phyloP scores from a whole-genome alignment of 2,329 filamentous ascomycete genomes.

The Alternaria gaisen region DNA sequence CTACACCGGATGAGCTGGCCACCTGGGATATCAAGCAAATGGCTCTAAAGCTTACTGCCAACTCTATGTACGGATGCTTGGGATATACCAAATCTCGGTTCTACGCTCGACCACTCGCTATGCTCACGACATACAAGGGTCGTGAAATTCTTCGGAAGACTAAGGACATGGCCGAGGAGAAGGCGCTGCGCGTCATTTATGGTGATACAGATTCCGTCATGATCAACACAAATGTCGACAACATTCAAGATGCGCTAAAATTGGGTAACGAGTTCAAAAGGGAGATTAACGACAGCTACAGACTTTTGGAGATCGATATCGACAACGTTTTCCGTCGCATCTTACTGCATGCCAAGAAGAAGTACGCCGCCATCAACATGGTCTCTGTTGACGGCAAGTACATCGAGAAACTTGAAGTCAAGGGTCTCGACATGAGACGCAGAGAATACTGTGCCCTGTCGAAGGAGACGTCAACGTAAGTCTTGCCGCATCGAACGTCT shows the following conservation, averaged over 20 bases:
- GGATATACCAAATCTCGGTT: slow-evolving; percentile 97
- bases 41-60: slow-evolving; percentile 95
- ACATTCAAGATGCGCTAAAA: slow-evolving; percentile 86
- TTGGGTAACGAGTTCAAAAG: slow-evolving; percentile 95
- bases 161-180: slow-evolving; percentile 92
- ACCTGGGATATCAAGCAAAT: slow-evolving; percentile 99
- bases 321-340: slow-evolving; percentile 96
- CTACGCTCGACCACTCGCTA: slow-evolving; percentile 92
- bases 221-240: slow-evolving; percentile 99
- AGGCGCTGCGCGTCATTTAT: slow-evolving; percentile 93
- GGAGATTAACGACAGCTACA: slow-evolving; percentile 92
- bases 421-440: slow-evolving; percentile 96
- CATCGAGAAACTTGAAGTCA: slow-evolving; percentile 94
- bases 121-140: slow-evolving; percentile 96
- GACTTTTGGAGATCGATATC: slow-evolving; percentile 94
- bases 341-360: slow-evolving; percentile 96
- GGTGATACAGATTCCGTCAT: slow-evolving; percentile 99
- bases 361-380: slow-evolving; percentile 97
- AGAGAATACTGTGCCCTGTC: slow-evolving; percentile 96
- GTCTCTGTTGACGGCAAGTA: slow-evolving; percentile 89
- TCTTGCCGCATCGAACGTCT: slow-evolving; percentile 9
- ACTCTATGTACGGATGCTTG: slow-evolving; percentile 99
- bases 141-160: slow-evolving; percentile 96
- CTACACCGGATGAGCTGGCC: slow-evolving; percentile 84
- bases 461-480: slow-evolving; percentile 84